Conservation (phyloP, 208 protist species). For the Trypanosomatidae sp. region DNA sequence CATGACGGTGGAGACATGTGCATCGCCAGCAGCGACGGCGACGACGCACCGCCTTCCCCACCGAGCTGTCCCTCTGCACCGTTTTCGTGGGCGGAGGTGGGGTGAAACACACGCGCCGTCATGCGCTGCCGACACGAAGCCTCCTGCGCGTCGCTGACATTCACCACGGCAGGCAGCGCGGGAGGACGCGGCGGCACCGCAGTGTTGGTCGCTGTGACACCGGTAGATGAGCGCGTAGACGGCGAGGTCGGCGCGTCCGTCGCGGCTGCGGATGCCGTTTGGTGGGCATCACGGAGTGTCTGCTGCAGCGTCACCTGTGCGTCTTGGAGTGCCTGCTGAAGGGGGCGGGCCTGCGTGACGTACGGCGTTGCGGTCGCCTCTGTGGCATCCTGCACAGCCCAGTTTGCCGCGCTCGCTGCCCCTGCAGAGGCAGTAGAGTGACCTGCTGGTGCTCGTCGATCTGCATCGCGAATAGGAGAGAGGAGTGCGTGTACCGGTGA, state of each 20-base stretch:
- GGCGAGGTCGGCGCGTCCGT: background rate
- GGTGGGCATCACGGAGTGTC: no score
- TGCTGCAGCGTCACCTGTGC: background rate
- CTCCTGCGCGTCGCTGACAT: constrained; percentile 17
- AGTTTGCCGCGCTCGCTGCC: background rate
- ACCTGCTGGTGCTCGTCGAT: no score
- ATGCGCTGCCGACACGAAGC: constrained; percentile 12
- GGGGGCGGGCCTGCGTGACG: background rate
- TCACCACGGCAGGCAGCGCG: background rate
- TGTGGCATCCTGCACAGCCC: background rate
- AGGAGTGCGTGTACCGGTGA: constrained; percentile 12
- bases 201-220: background rate
- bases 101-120: background rate
- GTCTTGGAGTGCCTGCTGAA: constrained; percentile 3
- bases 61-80: background rate
- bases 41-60: background rate
- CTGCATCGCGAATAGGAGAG: constrained; percentile 1
- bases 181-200: background rate
- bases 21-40: no score
- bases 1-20: no score
- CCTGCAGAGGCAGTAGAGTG: no score
- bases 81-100: no score
- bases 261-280: no score
- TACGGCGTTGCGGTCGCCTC: constrained; percentile 5
- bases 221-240: background rate